phyloP scores from a whole-genome alignment of 1,139 yeast species.

The Chernovozyma sophiae-reginae region DNA sequence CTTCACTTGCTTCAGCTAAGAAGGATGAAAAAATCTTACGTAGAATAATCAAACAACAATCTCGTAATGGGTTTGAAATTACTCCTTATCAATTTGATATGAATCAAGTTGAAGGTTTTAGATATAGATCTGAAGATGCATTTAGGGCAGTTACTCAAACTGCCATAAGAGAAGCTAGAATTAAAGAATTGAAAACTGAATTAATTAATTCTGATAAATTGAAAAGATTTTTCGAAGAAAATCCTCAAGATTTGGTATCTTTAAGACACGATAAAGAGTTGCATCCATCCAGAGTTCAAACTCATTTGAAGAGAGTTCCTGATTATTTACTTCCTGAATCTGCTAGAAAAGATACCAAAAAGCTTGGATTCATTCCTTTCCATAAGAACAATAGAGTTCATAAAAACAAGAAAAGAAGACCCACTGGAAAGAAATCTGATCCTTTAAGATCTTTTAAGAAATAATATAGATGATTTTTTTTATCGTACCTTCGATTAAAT shows the following conservation, averaged over 20 bases:
- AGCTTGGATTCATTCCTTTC: constrained; percentile 76
- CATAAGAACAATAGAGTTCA: constrained; percentile 49
- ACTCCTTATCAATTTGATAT: constrained; percentile 88
- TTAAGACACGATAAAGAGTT: constrained; percentile 89
- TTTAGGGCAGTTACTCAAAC: constrained; percentile 90
- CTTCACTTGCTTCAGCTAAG: constrained; percentile 66
- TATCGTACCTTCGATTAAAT: too few species aligned
- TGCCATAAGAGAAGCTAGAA: constrained; percentile 89
- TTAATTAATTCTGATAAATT: constrained; percentile 83
- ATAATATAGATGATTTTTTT: too few species aligned
- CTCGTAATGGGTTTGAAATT: constrained; percentile 65
- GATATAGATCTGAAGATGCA: constrained; percentile 96
- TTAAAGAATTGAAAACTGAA: constrained; percentile 85
- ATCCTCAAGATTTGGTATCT: constrained; percentile 89
- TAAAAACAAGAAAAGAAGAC: constrained; percentile 36
- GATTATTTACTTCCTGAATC: constrained; percentile 83
- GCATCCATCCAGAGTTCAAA: constrained; percentile 78
- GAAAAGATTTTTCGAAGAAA: constrained; percentile 93
- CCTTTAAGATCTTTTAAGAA: constrained; percentile 57
- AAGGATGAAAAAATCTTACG: constrained; percentile 82
- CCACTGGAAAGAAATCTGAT: constrained; percentile 49
- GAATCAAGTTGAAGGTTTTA: constrained; percentile 90
- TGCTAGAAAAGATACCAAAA: constrained; percentile 57
- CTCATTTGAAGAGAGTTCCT: constrained; percentile 88
- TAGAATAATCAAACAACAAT: constrained; percentile 74